Base-by-base conservation (phyloP, 257 asterid species). In the Linderniella brevidens region DNA sequence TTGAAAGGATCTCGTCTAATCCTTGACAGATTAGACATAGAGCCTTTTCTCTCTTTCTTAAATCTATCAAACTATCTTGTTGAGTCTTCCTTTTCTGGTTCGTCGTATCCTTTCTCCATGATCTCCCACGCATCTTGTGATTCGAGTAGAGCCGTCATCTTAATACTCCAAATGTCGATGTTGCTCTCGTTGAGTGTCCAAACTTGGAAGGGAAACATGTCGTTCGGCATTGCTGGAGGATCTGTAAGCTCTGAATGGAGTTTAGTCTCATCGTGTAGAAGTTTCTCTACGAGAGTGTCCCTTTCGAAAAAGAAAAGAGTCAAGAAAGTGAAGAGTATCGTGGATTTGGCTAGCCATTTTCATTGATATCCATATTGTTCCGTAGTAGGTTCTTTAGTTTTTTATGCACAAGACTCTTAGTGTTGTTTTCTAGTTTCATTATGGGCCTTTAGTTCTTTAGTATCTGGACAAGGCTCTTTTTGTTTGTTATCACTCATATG, bases 201-300 rank as follows among this genome's bases (percentile, higher is more conserved):
- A 9, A 40, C 44, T 40, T 40, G 44, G n/a, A 40, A 40, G 44
- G 44, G 44, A 40, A 40, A 3, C 44, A 40, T 40, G 44, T 9
- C 44, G 15, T 9, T 40, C 15, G 13, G 5, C 44, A 40, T 40
- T 9, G 13, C 15, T 9, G 14, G 3, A 40, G 44, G 15, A 40
- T 40, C 44, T 40, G 3, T 9, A 2, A 40, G 44, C 15, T 40
- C 44, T 40, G 15, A 40, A n/a, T n/a, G n/a, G n/a, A n/a, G n/a
- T n/a, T n/a, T n/a, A n/a, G n/a, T n/a, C n/a, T n/a, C n/a, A n/a
- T n/a, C n/a, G n/a, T n/a, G n/a, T n/a, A n/a, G n/a, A n/a, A n/a
- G n/a, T n/a, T n/a, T n/a, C n/a, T n/a, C n/a, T n/a, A n/a, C n/a
- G n/a, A n/a, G n/a, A n/a, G n/a, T n/a, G n/a, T n/a, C n/a, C n/a